Evolutionary conservation across 1,284 basidiomycete species (phyloP).

Genomic region (Sutorius eximius): DNA sequence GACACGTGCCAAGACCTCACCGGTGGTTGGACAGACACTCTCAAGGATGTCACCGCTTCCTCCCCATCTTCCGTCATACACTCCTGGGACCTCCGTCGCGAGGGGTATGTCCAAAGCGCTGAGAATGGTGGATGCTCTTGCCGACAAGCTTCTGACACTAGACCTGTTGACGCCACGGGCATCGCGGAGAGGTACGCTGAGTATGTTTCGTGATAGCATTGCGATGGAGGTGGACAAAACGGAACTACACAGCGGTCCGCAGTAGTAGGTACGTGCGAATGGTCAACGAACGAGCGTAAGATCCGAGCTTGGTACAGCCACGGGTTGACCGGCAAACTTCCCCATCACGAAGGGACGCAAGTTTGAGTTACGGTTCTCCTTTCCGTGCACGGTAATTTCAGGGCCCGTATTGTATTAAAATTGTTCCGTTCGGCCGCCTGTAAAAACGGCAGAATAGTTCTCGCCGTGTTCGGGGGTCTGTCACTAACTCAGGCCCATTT

Average conservation of each 20-base stretch:
- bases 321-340: neutral
- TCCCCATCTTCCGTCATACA: slow-evolving; percentile 77
- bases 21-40: slow-evolving; percentile 75
- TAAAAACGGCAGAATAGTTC: neutral
- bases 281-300: slow-evolving; percentile 1
- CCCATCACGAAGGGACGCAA: neutral
- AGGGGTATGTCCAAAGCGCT: slow-evolving; percentile 61
- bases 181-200: slow-evolving; percentile 9
- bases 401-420: neutral
- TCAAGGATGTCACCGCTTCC: slow-evolving; percentile 71
- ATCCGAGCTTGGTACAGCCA: slow-evolving; percentile 22
- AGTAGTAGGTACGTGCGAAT: neutral
- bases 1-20: slow-evolving; percentile 70
- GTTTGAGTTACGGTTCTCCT: neutral
- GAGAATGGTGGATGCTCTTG: slow-evolving; percentile 63
- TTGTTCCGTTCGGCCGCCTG: slow-evolving; percentile 5
- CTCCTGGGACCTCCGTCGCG: slow-evolving; percentile 56
- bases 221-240: neutral
- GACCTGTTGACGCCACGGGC: neutral
- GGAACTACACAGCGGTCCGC: neutral
- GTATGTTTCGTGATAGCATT: slow-evolving; percentile 27
- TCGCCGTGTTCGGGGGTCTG: slow-evolving; percentile 18
- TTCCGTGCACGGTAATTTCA: neutral
- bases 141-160: slow-evolving; percentile 47
- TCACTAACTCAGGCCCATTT: slow-evolving; percentile 2